A percentile compares a stretch with the other conserved stretches of the same genome.
Conservation (phyloP, 345 rosid genomes). For the Eucalyptus curtisii region DNA sequence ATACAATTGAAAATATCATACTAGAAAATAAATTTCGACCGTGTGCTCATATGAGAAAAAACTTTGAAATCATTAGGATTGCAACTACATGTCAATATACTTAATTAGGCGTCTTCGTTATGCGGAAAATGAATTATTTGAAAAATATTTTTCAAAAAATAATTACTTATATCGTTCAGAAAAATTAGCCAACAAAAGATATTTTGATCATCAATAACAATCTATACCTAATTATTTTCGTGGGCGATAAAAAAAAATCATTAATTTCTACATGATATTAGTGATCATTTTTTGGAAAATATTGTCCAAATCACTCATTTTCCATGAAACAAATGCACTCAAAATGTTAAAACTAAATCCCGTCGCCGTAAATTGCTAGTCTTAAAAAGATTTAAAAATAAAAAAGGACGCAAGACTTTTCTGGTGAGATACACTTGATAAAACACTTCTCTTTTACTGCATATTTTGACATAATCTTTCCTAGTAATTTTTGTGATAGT, state of each 20-base stretch:
- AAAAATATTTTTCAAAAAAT: too few species aligned
- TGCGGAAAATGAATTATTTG: rapidly evolving
- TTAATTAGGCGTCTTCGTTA: rapidly evolving
- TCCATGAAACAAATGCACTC: rapidly evolving
- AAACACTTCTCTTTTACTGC: background rate
- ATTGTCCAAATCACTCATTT: rapidly evolving
- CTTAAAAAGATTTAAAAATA: background rate
- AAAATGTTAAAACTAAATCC: background rate
- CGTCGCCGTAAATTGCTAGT: rapidly evolving
- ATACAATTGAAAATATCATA: too few species aligned
- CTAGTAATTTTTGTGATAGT: too few species aligned
- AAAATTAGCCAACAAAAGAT: too few species aligned
- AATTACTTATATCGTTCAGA: rapidly evolving
- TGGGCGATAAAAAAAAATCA: rapidly evolving
- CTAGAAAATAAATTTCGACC: rapidly evolving
- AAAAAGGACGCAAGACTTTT: background rate
- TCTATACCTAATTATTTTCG: rapidly evolving
- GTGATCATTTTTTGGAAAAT: rapidly evolving
- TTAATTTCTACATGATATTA: too few species aligned
- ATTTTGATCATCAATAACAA: too few species aligned
- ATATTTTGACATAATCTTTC: background rate
- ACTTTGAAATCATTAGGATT: too few species aligned
- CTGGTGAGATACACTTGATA: background rate
- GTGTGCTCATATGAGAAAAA: background rate
- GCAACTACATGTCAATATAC: too few species aligned